These are phyloP conservation scores for Aspergillus sojae DNA, from an alignment of 2,329 filamentous ascomycete genomes.

Conservation along the genomic window DNA sequence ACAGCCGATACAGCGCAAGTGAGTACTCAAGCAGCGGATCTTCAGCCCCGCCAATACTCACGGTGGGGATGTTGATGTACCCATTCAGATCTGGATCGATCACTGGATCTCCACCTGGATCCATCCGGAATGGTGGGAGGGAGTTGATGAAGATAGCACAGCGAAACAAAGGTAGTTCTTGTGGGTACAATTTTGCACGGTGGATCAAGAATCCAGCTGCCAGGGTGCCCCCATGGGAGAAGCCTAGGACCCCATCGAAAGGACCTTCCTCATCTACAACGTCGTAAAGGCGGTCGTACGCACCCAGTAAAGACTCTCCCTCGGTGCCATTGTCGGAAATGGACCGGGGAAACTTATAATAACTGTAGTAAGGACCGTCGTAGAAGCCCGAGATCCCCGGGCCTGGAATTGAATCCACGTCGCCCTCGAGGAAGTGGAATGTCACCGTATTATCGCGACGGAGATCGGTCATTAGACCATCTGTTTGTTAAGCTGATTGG, in stretches of 20 bases:
- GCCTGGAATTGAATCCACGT: conserved; percentile 30
- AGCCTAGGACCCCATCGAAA: conserved; percentile 39
- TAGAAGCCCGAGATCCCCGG: conserved; percentile 33
- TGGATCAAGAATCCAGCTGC: conserved; percentile 34
- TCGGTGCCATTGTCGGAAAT: conserved; percentile 27
- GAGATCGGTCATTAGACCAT: conserved; percentile 29
- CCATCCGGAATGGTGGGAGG: conserved; percentile 34
- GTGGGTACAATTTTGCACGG: conserved; percentile 27
- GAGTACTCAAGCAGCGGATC: conserved; percentile 31
- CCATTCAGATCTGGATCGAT: conserved; percentile 28
- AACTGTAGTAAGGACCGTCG: conserved; percentile 38
- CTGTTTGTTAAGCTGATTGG: conserved; percentile 17
- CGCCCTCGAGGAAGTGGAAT: conserved; percentile 34
- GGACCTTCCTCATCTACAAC: conserved; percentile 31
- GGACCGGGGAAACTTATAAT: conserved; percentile 32
- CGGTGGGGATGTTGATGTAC: conserved; percentile 29
- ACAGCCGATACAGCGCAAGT: conserved; percentile 26
- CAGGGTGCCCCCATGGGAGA: conserved; percentile 39
- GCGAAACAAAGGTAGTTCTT: conserved; percentile 28
- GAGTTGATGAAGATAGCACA: conserved; percentile 39
- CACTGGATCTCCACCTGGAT: conserved; percentile 22
- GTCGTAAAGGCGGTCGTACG: conserved; percentile 31
- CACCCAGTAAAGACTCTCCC: conserved; percentile 25
- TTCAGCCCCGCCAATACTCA: conserved; percentile 28
- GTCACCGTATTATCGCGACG: conserved; percentile 32